Evolutionary conservation across 179 eudicot genomes (phyloP).

Genomic region (Patellifolia procumbens): DNA sequence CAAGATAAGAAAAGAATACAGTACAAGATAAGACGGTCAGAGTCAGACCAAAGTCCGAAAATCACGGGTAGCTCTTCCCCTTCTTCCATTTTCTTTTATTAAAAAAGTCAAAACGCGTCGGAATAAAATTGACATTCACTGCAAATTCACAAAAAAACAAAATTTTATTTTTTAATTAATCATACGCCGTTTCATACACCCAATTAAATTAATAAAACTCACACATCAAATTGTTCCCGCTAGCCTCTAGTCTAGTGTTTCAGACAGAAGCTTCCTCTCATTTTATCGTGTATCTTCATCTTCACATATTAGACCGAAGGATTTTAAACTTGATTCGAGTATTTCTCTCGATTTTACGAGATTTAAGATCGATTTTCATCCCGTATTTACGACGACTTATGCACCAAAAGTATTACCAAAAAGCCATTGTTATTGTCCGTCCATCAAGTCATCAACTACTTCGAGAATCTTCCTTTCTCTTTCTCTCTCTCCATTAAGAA

Average conservation of each 20-base stretch:
- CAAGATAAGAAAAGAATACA: no score
- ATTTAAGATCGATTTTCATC: no score
- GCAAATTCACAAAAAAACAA: slow-evolving; percentile 26
- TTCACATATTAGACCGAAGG: no score
- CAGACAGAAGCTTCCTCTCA: neutral
- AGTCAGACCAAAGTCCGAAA: slow-evolving; percentile 7
- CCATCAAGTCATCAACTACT: no score
- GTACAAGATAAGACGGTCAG: slow-evolving; percentile 12
- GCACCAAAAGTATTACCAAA: neutral
- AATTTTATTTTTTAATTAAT: slow-evolving; percentile 9
- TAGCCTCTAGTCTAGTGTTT: slow-evolving; percentile 18
- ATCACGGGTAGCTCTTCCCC: neutral
- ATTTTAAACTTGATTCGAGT: no score
- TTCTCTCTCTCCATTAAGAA: neutral
- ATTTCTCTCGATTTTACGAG: no score
- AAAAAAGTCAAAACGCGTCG: slow-evolving; percentile 14
- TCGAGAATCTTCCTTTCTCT: slow-evolving; percentile 16
- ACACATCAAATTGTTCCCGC: slow-evolving; percentile 19
- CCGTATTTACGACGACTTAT: no score
- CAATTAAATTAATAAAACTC: slow-evolving; percentile 2
- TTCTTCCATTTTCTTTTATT: neutral
- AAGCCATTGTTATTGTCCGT: slow-evolving; percentile 17
- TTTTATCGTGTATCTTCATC: slow-evolving; percentile 4
- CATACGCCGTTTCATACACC: neutral
- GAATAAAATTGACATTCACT: slow-evolving; percentile 8